Base-by-base conservation (phyloP, 2,329 filamentous ascomycete genomes). In the Lecanicillium sp. region DNA sequence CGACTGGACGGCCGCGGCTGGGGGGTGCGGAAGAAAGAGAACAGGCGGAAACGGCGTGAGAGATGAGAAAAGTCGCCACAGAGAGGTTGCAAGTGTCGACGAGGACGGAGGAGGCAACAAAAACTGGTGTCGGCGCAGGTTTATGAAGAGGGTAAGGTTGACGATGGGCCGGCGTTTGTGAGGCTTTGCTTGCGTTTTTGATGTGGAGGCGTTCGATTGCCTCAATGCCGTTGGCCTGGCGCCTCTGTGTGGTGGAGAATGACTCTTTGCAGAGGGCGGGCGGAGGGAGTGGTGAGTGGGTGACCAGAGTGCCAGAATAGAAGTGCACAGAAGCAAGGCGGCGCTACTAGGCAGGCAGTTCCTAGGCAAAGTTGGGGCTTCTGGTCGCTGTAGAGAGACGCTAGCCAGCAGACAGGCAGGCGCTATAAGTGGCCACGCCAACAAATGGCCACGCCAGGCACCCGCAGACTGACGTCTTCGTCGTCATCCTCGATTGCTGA, bases 1-100 rank as follows among this genome's bases (percentile, higher is more conserved):
- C 65, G 67, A 63, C 62, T 59, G 55, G 45, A 23, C 21, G 36
- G 42, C 36, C 27, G 36, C 29, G 48, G 37, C 42, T n/a, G 27
- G 7, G 37, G n/a, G n/a, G n/a, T n/a, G 21, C 27, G 23, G 42
- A 23, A 23, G 15, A 42, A 38, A 45, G 27, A 30, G 27, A 30
- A 30, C n/a, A 8, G 27, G 27, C 27, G 27, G 27, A 9, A 9
- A 26, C 7, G 17, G 19, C 3, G 17, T 6, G 20, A 40, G 12
- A 7, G 21, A 24, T 33, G 27, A 20, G 14, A 23, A 44, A 26
- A 30, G 24, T n/a, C n/a, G n/a, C n/a, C n/a, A n/a, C n/a, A n/a
- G n/a, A n/a, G n/a, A n/a, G n/a, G n/a, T n/a, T n/a, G n/a, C n/a
- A n/a, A n/a, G n/a, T n/a, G n/a, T n/a, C n/a, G n/a, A n/a, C n/a